A percentile compares a stretch with the other conserved stretches of the same genome.
Evolutionary conservation across 2,329 filamentous ascomycete genomes (phyloP).

Genomic region (Cytospora schulzeri): DNA sequence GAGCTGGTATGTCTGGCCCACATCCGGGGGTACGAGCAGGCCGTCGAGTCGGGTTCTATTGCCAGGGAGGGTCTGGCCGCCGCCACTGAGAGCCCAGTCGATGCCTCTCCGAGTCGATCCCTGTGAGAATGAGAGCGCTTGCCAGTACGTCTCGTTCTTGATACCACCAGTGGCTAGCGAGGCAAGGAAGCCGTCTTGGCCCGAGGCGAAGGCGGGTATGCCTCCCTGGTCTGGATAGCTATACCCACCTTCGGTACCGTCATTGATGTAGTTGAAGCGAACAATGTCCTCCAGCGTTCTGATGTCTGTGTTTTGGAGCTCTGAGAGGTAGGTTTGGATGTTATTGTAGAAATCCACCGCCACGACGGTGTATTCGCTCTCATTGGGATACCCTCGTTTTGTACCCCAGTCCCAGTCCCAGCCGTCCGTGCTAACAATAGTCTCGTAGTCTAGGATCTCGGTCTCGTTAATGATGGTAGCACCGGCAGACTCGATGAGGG

Average conservation of each 20-base stretch:
- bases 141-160: conserved; percentile 66
- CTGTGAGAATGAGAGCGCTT: conserved; percentile 65
- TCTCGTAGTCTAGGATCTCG: conserved; percentile 65
- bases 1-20: conserved; percentile 68
- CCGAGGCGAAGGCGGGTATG: conserved; percentile 66
- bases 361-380: conserved; percentile 73
- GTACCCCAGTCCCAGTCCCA: conserved; percentile 75
- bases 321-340: conserved; percentile 63
- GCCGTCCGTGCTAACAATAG: conserved; percentile 64
- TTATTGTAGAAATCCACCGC: conserved; percentile 71
- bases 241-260: conserved; percentile 67
- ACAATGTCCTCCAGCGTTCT: conserved; percentile 66
- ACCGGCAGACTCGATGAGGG: conserved; percentile 60
- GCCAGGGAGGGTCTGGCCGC: conserved; percentile 32
- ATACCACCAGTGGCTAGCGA: conserved; percentile 62
- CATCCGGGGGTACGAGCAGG: conserved; percentile 68
- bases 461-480: conserved; percentile 70
- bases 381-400: conserved; percentile 64
- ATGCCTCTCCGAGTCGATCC: conserved; percentile 67
- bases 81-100: conserved; percentile 62
- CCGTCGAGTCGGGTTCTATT: conserved; percentile 52
- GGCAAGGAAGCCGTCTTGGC: conserved; percentile 71
- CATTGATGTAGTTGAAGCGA: conserved; percentile 63
- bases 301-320: conserved; percentile 63
- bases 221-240: conserved; percentile 48